These are phyloP conservation scores for Suhomyces tanzawaensis DNA, from an alignment of 805 yeast species.

Conservation along the genomic window DNA sequence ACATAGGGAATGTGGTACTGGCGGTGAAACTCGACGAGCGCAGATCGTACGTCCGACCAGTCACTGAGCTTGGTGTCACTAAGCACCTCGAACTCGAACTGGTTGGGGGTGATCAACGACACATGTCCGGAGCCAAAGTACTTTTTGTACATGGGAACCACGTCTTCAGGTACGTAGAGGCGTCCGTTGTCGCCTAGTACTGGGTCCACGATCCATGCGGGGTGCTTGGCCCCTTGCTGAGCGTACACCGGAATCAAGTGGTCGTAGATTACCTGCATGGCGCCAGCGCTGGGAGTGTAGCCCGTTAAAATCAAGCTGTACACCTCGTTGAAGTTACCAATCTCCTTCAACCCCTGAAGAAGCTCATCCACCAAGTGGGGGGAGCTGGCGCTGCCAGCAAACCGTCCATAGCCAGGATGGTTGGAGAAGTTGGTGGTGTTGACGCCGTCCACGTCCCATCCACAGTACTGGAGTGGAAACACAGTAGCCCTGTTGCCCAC, in stretches of 20 bases:
- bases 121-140: conserved; percentile 46
- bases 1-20: conserved; percentile 48
- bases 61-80: conserved; percentile 44
- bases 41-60: conserved; percentile 33
- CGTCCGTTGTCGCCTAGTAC: conserved; percentile 89
- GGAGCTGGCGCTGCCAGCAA: conserved; percentile 55
- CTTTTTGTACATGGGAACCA: conserved; percentile 50
- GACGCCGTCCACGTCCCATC: conserved; percentile 91
- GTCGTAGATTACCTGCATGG: conserved; percentile 48
- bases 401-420: conserved; percentile 83
- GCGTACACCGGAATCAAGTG: conserved; percentile 34
- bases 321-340: conserved; percentile 32
- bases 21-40: conserved; percentile 42
- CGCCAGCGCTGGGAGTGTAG: conserved; percentile 64
- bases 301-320: conserved; percentile 79
- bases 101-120: conserved; percentile 66
- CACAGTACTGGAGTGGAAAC: conserved; percentile 79
- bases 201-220: conserved; percentile 79
- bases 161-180: conserved; percentile 64
- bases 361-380: conserved; percentile 48
- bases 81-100: conserved; percentile 66
- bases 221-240: conserved; percentile 8
- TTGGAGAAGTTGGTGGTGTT: conserved; percentile 88
- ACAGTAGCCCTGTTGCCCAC: conserved; percentile 93
- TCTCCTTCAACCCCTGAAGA: conserved; percentile 52